Percentiles rank a stretch among this genome's conserved stretches.
Evolutionary conservation across 1,284 basidiomycete genomes (phyloP).

Genomic region (Ganoderma resinaceum): DNA sequence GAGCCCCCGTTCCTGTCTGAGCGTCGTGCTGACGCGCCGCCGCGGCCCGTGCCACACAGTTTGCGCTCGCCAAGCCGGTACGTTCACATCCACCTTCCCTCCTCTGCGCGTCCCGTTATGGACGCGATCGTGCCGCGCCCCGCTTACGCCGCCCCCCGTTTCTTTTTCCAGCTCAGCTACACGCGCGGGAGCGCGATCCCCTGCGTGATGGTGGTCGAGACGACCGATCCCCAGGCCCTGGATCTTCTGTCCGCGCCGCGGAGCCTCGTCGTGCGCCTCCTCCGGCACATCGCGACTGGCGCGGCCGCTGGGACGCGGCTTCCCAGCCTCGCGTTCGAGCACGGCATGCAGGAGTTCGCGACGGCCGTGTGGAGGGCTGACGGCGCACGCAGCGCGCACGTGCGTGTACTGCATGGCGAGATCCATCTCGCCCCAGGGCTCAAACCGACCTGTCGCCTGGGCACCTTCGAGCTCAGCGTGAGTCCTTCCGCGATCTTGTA

Average conservation of each 20-base stretch:
- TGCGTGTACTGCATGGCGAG: slow-evolving; percentile 35
- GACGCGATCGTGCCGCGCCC: slow-evolving; percentile 11
- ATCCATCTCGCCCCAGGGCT: slow-evolving; percentile 33
- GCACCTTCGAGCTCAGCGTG: slow-evolving; percentile 34
- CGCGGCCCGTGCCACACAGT: slow-evolving; percentile 19
- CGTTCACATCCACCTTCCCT: slow-evolving; percentile 6
- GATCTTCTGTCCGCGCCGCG: slow-evolving; percentile 33
- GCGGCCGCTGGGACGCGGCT: slow-evolving; percentile 11
- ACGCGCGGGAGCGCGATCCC: slow-evolving; percentile 38
- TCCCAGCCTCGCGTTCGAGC: slow-evolving; percentile 27
- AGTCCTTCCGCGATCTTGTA: slow-evolving; percentile 10
- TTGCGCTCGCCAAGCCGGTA: slow-evolving; percentile 37
- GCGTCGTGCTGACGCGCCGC: slow-evolving; percentile 1
- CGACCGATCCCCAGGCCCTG: slow-evolving; percentile 36
- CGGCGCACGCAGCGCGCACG: slow-evolving; percentile 13
- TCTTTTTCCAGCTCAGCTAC: slow-evolving; percentile 33
- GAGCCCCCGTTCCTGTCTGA: not conserved
- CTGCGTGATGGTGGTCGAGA: slow-evolving; percentile 31
- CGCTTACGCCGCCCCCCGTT: slow-evolving; percentile 2
- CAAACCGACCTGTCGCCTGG: slow-evolving; percentile 32
- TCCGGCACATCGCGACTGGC: slow-evolving; percentile 31
- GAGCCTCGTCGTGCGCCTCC: slow-evolving; percentile 32
- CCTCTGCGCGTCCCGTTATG: not conserved
- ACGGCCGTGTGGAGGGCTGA: slow-evolving; percentile 33
- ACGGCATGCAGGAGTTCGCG: slow-evolving; percentile 21